Conservation (phyloP, 306 rosid genomes). For the Prunus armeniaca region DNA sequence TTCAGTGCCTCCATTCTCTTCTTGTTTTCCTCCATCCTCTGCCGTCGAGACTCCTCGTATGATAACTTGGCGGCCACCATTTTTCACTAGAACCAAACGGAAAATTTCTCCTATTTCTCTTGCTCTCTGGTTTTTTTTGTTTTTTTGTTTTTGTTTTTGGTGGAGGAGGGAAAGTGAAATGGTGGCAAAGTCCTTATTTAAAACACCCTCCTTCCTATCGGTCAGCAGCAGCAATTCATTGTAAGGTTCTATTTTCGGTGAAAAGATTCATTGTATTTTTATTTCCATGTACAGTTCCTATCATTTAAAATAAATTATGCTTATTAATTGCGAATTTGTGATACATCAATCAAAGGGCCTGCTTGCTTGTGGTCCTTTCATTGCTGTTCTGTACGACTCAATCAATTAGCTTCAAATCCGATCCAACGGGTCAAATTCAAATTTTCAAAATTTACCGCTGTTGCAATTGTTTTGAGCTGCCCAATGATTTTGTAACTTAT, state of each 20-base stretch:
- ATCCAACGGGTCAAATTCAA: background rate
- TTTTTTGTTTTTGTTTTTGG: background rate
- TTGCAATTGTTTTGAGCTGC: background rate
- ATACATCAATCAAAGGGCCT: no score
- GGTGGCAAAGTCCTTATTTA: background rate
- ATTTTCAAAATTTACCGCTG: background rate
- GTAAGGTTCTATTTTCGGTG: no score
- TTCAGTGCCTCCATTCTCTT: conserved; percentile 78
- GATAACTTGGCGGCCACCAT: conserved; percentile 37
- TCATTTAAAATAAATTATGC: no score
- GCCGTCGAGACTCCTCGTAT: conserved; percentile 62
- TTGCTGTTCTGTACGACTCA: background rate
- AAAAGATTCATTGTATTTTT: no score
- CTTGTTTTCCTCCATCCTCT: conserved; percentile 69
- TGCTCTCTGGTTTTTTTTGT: background rate
- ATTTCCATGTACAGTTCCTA: no score
- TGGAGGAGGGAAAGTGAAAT: background rate
- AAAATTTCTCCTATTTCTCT: background rate
- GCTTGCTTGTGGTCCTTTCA: no score
- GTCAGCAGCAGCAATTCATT: no score
- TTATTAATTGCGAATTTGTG: no score
- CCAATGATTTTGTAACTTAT: background rate
- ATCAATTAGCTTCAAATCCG: background rate
- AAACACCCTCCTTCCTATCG: background rate
- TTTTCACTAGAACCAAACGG: conserved; percentile 17